phyloP scores from a whole-genome alignment of 768 basidiomycete species.

The Xanthoconium stramineum region DNA sequence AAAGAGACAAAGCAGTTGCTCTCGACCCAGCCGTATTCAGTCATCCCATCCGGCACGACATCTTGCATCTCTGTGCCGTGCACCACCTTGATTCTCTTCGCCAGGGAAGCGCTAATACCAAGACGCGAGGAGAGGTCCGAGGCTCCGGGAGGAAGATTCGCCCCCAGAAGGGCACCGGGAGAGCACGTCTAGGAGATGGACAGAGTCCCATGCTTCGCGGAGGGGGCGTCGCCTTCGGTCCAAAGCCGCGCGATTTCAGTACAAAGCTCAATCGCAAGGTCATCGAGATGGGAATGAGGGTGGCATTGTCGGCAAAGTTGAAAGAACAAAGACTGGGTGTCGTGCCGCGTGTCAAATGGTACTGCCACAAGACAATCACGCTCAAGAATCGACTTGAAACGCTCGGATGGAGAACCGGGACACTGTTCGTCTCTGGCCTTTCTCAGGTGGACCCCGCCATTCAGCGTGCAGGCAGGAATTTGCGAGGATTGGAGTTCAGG shows the following conservation, averaged over 20 bases:
- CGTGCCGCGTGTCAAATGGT: slow-evolving; percentile 71
- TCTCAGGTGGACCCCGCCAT: slow-evolving; percentile 52
- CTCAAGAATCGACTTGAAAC: slow-evolving; percentile 59
- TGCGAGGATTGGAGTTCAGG: slow-evolving; percentile 63
- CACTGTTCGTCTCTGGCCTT: slow-evolving; percentile 73
- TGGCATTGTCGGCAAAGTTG: slow-evolving; percentile 82
- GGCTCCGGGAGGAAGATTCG: slow-evolving; percentile 89
- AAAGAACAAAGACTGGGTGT: slow-evolving; percentile 72
- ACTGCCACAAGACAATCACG: slow-evolving; percentile 65
- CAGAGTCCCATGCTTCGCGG: slow-evolving; percentile 87
- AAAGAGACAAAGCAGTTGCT: slow-evolving; percentile 48
- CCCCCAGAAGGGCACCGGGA: slow-evolving; percentile 88
- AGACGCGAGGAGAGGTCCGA: slow-evolving; percentile 85
- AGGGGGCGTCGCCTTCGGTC: slow-evolving; percentile 91
- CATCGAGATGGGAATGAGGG: slow-evolving; percentile 87
- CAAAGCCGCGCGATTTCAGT: slow-evolving; percentile 87
- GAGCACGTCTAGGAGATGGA: slow-evolving; percentile 84
- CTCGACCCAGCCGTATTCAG: slow-evolving; percentile 83
- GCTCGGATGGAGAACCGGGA: slow-evolving; percentile 63
- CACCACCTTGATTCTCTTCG: slow-evolving; percentile 85
- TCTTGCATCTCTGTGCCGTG: slow-evolving; percentile 88
- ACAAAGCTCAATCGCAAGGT: slow-evolving; percentile 93
- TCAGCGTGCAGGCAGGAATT: slow-evolving; percentile 62
- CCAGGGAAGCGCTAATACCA: slow-evolving; percentile 90
- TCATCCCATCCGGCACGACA: slow-evolving; percentile 85